A percentile compares a stretch with the other conserved stretches of the same genome.
Evolutionary conservation across 2,329 filamentous ascomycete genomes (phyloP).

Genomic region (Alternaria sp.): DNA sequence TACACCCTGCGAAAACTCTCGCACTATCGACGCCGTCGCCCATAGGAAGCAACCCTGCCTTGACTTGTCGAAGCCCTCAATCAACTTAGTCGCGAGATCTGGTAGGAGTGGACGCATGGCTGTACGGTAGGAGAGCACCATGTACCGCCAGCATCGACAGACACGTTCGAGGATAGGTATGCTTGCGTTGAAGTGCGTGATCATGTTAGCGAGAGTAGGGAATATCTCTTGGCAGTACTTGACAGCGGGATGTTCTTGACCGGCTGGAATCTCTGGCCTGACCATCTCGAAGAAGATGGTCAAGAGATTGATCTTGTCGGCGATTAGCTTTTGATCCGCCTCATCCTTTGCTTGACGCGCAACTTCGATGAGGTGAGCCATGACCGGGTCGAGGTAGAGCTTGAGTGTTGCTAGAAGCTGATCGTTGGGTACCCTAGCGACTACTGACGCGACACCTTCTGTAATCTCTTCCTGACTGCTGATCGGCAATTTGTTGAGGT

Average conservation of each 20-base stretch:
- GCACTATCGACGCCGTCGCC: constrained; percentile 92
- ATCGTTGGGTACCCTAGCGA: constrained; percentile 80
- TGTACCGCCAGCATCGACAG: constrained; percentile 94
- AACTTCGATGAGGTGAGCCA: constrained; percentile 82
- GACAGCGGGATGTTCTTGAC: constrained; percentile 83
- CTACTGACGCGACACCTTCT: constrained; percentile 90
- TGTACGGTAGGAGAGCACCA: constrained; percentile 94
- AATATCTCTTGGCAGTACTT: constrained; percentile 97
- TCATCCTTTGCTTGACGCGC: constrained; percentile 86
- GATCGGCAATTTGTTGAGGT: constrained; percentile 83
- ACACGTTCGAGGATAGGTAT: constrained; percentile 90
- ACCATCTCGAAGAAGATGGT: constrained; percentile 85
- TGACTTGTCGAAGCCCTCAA: constrained; percentile 81
- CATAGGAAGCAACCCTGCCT: constrained; percentile 97
- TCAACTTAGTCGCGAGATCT: constrained; percentile 85
- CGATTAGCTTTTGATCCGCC: constrained; percentile 81
- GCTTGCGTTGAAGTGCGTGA: constrained; percentile 86
- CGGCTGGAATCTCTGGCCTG: constrained; percentile 73
- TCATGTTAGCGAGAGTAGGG: constrained; percentile 81
- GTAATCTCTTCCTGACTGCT: constrained; percentile 95
- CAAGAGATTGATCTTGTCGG: constrained; percentile 91
- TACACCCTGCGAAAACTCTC: constrained; percentile 91
- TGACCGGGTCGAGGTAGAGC: constrained; percentile 89
- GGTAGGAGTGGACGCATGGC: constrained; percentile 85
- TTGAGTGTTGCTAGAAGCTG: constrained; percentile 87